Evolutionary conservation across 2,329 filamentous ascomycete species (phyloP).

Genomic region (Elsinoe australis): DNA sequence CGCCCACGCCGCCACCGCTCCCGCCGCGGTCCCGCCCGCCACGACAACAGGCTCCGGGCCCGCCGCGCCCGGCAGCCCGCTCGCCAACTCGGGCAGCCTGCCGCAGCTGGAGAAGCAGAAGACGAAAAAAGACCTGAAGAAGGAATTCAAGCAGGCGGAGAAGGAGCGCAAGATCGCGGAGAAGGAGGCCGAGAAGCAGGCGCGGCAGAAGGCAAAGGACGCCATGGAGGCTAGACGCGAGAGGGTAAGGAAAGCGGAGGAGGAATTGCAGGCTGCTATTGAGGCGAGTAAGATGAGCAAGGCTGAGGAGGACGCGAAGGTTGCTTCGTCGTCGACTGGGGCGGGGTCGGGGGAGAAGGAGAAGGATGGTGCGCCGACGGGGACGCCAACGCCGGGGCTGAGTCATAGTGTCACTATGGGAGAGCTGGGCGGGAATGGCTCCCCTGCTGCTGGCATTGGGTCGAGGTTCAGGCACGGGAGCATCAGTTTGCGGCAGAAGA

Average conservation of each 20-base stretch:
- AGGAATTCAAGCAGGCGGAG: conserved; percentile 47
- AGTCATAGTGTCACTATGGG: neutral
- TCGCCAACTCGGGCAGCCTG: conserved; percentile 8
- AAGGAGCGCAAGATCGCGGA: conserved; percentile 48
- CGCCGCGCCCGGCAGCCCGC: conserved; percentile 3
- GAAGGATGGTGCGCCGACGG: conserved; percentile 21
- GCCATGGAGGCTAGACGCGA: conserved; percentile 43
- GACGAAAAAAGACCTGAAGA: conserved; percentile 60
- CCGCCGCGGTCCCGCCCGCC: conserved; percentile 42
- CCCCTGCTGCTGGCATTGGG: conserved; percentile 36
- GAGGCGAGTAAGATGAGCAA: conserved; percentile 59
- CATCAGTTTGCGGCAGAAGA: conserved; percentile 72
- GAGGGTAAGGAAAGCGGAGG: conserved; percentile 51
- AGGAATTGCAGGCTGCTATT: conserved; percentile 56
- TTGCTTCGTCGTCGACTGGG: neutral
- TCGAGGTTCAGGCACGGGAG: conserved; percentile 61
- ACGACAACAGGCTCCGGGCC: too few species aligned
- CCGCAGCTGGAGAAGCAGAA: conserved; percentile 29
- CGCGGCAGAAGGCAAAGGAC: conserved; percentile 29
- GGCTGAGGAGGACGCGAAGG: conserved; percentile 40
- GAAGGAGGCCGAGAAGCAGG: conserved; percentile 51
- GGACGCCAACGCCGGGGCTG: neutral
- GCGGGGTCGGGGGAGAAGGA: conserved; percentile 20
- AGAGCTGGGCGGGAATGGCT: conserved; percentile 5
- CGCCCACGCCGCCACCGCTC: conserved; percentile 60